Evolutionary conservation across 495 filamentous ascomycete genomes (phyloP).

Genomic region (Penicillium cataractarum): DNA sequence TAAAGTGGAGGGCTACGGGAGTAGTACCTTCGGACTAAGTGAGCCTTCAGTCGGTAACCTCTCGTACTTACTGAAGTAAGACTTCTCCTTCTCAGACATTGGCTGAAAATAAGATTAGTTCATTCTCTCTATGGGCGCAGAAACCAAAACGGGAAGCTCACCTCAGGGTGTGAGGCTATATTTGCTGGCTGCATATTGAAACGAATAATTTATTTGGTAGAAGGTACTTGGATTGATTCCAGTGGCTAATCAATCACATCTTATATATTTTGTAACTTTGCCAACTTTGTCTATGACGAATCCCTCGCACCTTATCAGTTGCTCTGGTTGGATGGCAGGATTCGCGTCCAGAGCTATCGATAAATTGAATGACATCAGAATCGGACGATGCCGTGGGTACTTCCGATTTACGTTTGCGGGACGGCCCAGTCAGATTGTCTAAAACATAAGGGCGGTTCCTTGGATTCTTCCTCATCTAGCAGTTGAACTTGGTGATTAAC

Average conservation of each 20-base stretch:
- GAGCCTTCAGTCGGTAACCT: constrained; percentile 2
- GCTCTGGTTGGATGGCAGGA: constrained; percentile 2
- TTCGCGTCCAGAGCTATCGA: neutral
- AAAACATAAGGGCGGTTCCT: neutral
- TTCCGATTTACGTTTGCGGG: neutral
- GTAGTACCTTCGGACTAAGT: neutral
- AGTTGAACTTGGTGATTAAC: too few relatives aligned
- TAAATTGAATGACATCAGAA: constrained; percentile 2
- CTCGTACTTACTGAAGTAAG: neutral
- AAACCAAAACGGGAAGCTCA: neutral
- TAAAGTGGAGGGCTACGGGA: neutral
- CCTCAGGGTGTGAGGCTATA: neutral
- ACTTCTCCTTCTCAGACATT: neutral
- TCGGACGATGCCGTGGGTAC: neutral
- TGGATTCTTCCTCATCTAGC: neutral
- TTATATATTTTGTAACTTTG: neutral
- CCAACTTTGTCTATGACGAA: neutral
- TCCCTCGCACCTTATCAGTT: neutral
- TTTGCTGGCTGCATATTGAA: neutral
- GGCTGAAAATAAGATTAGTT: neutral
- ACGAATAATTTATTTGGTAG: neutral
- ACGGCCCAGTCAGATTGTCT: neutral
- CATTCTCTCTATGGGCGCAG: neutral
- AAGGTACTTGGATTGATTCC: too few relatives aligned
- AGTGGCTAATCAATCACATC: neutral